Base-by-base conservation (phyloP, 2,329 filamentous ascomycete genomes). In the Westerdykella ornata region DNA sequence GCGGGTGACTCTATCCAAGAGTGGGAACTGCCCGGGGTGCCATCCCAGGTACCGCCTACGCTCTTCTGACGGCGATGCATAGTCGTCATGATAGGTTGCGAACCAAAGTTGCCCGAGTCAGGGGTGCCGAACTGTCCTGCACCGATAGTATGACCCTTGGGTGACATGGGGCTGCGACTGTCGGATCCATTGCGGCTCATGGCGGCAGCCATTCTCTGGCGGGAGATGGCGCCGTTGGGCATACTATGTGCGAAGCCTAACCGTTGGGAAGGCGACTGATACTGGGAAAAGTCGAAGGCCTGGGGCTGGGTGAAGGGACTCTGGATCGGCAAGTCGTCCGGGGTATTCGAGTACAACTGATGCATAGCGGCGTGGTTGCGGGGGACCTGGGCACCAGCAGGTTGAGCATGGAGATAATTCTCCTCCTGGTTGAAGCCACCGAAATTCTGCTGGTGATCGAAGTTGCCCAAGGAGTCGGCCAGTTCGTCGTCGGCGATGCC, bases 1-100 rank as follows among this genome's bases (percentile, higher is more conserved):
- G 94, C 88, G 2, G 87, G 87, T 1, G 90, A 95, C 48, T 90
- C 88, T 38, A 87, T 82, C 61, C 88, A 94, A 7, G 89, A 94
- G 20, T 86, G 83, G 17, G 86, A 76, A 62, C 86, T 94, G 47
- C 81, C 84, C 2, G 88, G 85, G 0, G 87, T 94, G 51, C 86
- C 84, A 53, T 94, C 85, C 86, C 88, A 96, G 60, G 92, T 87
- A 44, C 81, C 84, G n/a, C 88, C 88, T 20, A 87, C 75, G 13
- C 84, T 86, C 69, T 94, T 92, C 53, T 88, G 84, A 61, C 89
- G 85, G 28, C 77, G 71, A 44, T 81, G 71, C 41, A 70, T 70
- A 11, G 76, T 74, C 17, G 82, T 80, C 49, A 85, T 79, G 59
- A 94, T 92, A 26, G 87, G 82, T 60, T 92, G 87, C 2, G 83